Evolutionary conservation across 208 protist genomes (phyloP), one percentile per base, ranked within the genome.

Genomic region (Entamoeba histolytica): DNA sequence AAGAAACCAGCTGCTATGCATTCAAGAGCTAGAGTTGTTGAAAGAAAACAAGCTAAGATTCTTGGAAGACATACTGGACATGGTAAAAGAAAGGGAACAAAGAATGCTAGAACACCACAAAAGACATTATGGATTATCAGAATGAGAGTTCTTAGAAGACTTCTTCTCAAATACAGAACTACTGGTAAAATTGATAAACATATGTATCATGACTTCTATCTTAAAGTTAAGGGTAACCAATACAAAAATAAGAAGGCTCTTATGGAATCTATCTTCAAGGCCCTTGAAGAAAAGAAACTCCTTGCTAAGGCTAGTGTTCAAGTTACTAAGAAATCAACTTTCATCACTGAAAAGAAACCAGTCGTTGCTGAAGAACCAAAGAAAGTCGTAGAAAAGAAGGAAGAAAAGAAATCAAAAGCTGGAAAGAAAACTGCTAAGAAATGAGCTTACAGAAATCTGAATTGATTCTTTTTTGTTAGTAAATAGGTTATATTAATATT

Each of bases 221-320:
- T 91, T 4, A 92, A 94, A 14, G 94, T 96, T 73, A 99, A 99
- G 97, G 98, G 98, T 98, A 99, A 99, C 97, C 97, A 98, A 92
- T 99, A 99, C 98, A 98, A 98, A 96, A 99, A 99, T 97, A 99
- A 99, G 97, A 97, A 98, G 95, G 98, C 98, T 93, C 96, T 99
- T 44, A 97, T 99, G 96, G 98, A 99, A 96, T 96, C 98, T 97
- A 99, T 99, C 96, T 96, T 98, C 96, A 98, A 98, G 96, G 96
- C 97, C 3, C n/a, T 78, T 7, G 61, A 78, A 78, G 61, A 78
- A 78, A 78, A 28, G 19, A 78, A 78, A 28, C n/a, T 78, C 1
- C 15, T 35, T 28, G 8, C 61, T 78, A 78, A 78, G 4, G n/a
- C 8, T 3, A 35, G 7, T n/a, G 61, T n/a, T 0, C 8, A 78